Conservation (phyloP, 164 flowering plant genomes). For the Kingdonia uniflora region DNA sequence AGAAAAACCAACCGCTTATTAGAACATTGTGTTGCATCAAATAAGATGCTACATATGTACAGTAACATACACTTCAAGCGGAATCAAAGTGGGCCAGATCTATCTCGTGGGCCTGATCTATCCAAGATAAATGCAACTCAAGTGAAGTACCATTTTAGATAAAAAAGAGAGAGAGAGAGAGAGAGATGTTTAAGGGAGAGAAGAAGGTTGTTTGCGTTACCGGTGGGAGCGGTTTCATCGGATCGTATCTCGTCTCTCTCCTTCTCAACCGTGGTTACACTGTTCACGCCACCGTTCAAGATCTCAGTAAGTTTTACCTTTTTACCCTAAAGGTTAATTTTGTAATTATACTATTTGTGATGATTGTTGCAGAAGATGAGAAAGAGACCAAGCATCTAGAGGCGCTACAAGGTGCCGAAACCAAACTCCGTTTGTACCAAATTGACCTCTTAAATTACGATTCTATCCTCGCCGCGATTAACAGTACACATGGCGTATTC, state of each 20-base stretch:
- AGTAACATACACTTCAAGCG: too few relatives aligned
- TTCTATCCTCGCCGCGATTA: conserved; percentile 52
- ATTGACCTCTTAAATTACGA: conserved; percentile 73
- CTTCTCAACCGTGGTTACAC: conserved; percentile 26
- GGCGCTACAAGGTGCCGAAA: conserved; percentile 50
- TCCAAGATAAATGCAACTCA: too few relatives aligned
- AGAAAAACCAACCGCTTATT: too few relatives aligned
- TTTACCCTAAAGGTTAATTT: background rate
- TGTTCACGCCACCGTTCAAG: conserved; percentile 26
- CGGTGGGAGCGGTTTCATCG: conserved; percentile 29
- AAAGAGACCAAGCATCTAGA: conserved; percentile 70
- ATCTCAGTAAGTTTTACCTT: conserved; percentile 13
- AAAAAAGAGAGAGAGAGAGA: too few relatives aligned
- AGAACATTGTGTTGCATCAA: too few relatives aligned
- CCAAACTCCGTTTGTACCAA: conserved; percentile 67
- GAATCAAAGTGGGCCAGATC: too few relatives aligned
- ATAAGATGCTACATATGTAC: too few relatives aligned
- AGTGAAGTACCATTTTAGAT: too few relatives aligned
- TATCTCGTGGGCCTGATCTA: too few relatives aligned
- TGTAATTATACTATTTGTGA: too few relatives aligned
- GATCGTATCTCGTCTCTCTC: conserved; percentile 23
- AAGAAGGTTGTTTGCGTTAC: conserved; percentile 25
- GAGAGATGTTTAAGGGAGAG: too few relatives aligned
- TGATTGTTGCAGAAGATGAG: conserved; percentile 47
- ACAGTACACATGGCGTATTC: conserved; percentile 66